Base-by-base conservation (phyloP, 345 rosid species). In the Physaria fendleri region DNA sequence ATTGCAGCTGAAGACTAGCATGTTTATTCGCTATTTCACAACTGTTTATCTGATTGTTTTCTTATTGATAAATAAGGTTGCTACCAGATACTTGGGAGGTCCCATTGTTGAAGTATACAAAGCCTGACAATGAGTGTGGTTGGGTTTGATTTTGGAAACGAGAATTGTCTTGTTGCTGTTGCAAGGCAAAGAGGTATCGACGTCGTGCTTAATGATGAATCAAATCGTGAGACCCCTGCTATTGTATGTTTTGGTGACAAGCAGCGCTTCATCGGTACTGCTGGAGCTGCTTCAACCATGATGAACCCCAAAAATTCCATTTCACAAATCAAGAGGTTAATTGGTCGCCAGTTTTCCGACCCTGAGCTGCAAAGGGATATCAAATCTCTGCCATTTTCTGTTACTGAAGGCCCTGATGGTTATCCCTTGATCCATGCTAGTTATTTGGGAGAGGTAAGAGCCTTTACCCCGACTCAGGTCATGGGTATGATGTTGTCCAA, bases 141-240 rank as follows among this genome's bases (percentile, higher is more conserved):
- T 8, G 99, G 99, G 17, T 90, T 94, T 72, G 99, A 94, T 74
- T 81, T 90, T 39, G 99, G 99, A 33, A 94, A 94, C 45, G 99
- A 94, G 81, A 94, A 79, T 59, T 77, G 97, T 70, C 71, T 90
- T 67, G 99, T 94, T 34, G 99, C 99, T 28, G 99, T 93, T 59
- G 99, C 99, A 0, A 81, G 99, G 77, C 99, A 93, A 64, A 83
- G 99, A 69, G 97, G 99, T 40, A 93, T 93, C 37, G 99, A 93
- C 55, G 99, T 93, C 2, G 99, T 93, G 59, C 97, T 93, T 38
- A 93, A 93, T 35, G 96, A 93, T 76, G 99, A 93, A 65, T 93
- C 99, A 0, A 93, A 93, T 69, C 99, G 99, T 4, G 97, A 93
- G 76, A 93, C 99, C 25, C 99, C 99, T 0, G 81, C 99, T 15